Percentiles rank a stretch among this genome's conserved stretches.
phyloP scores from a whole-genome alignment of 1,284 basidiomycete genomes.

The Puccinia brachypodii region DNA sequence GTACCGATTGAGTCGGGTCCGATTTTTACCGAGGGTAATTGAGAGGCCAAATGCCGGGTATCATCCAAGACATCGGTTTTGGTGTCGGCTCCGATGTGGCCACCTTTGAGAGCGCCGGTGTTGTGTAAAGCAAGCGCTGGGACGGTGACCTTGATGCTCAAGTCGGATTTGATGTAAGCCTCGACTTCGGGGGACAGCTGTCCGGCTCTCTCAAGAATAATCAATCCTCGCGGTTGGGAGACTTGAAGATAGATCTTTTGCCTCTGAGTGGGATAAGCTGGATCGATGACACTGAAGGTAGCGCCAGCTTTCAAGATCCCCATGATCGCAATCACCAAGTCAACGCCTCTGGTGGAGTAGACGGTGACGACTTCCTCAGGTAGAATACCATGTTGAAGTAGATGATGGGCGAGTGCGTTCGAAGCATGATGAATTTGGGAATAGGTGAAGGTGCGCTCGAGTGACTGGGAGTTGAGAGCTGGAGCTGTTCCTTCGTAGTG shows the following conservation, averaged over 20 bases:
- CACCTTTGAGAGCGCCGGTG: slow-evolving; percentile 70
- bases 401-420: slow-evolving; percentile 87
- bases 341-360: slow-evolving; percentile 95
- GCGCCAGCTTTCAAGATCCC: slow-evolving; percentile 95
- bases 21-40: slow-evolving; percentile 74
- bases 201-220: slow-evolving; percentile 90
- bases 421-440: slow-evolving; percentile 76
- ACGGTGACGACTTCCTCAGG: slow-evolving; percentile 98
- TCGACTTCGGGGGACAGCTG: slow-evolving; percentile 77
- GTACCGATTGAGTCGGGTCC: slow-evolving; percentile 96
- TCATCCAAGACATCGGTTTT: slow-evolving; percentile 57
- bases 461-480: slow-evolving; percentile 61
- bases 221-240: slow-evolving; percentile 85
- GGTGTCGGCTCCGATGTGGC: slow-evolving; percentile 56
- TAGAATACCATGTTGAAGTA: slow-evolving; percentile 80
- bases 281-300: slow-evolving; percentile 97
- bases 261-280: slow-evolving; percentile 89
- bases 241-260: slow-evolving; percentile 96
- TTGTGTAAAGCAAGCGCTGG: slow-evolving; percentile 78
- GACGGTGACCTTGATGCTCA: slow-evolving; percentile 86
- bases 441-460: slow-evolving; percentile 70
- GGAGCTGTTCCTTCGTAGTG: slow-evolving; percentile 55
- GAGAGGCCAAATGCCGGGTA: slow-evolving; percentile 52
- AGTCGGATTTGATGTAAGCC: slow-evolving; percentile 76
- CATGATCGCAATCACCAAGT: slow-evolving; percentile 95